Percentiles rank a stretch among this genome's conserved stretches.
phyloP scores from a whole-genome alignment of 1,284 basidiomycete species.

The Rhizoctonia solani region DNA sequence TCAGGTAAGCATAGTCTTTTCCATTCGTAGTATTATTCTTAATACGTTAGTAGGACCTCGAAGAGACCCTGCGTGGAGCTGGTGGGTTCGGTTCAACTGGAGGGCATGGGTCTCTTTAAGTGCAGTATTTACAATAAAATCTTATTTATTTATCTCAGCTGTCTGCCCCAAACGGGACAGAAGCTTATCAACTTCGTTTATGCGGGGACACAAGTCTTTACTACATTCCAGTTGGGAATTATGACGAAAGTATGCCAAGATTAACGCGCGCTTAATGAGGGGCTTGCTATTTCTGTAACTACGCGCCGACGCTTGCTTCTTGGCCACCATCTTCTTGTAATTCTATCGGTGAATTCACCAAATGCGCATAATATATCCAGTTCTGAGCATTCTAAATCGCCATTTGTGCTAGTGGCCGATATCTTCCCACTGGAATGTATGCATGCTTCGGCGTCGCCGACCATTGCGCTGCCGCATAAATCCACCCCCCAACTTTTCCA shows the following conservation, averaged over 20 bases:
- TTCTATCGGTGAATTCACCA: conserved; percentile 30
- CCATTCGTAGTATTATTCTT: not conserved
- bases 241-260: not conserved
- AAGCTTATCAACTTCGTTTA: too few relatives aligned
- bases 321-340: conserved; percentile 8
- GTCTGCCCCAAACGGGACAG: too few relatives aligned
- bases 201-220: not conserved
- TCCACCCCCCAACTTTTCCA: not conserved
- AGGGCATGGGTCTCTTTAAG: conserved; percentile 42
- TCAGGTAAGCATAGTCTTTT: conserved; percentile 57
- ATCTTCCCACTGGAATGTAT: not conserved
- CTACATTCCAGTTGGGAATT: not conserved
- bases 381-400: conserved; percentile 5
- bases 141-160: not conserved
- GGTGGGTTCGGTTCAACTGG: conserved; percentile 96
- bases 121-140: not conserved
- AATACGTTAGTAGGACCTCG: conserved; percentile 61
- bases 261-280: not conserved
- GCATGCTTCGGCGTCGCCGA: not conserved
- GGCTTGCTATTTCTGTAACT: not conserved
- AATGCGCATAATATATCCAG: conserved; percentile 22
- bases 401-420: conserved; percentile 15
- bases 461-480: not conserved
- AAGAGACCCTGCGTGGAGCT: conserved; percentile 81
- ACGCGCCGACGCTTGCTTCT: conserved; percentile 1